phyloP scores from a whole-genome alignment of 495 filamentous ascomycete species.

The Penicillium paxilli region DNA sequence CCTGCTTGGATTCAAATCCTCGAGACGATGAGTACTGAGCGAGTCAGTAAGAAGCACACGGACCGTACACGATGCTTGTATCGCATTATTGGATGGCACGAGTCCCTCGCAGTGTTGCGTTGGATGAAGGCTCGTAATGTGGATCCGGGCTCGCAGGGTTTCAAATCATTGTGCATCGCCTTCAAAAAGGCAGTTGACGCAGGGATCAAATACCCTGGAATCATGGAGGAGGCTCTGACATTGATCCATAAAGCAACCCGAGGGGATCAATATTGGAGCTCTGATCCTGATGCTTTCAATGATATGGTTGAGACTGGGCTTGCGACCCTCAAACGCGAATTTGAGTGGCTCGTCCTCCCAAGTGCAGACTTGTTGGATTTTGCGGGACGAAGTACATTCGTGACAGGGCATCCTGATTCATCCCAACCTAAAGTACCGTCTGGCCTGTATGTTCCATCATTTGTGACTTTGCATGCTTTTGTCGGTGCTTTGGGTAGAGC shows the following conservation, averaged over 20 bases:
- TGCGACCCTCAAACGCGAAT: slow-evolving; percentile 33
- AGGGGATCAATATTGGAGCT: neutral
- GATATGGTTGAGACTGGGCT: slow-evolving; percentile 35
- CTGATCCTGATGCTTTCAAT: slow-evolving; percentile 21
- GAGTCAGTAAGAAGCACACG: slow-evolving; percentile 16
- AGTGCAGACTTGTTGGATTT: slow-evolving; percentile 22
- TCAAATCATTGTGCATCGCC: slow-evolving; percentile 45
- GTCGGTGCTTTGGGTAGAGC: slow-evolving; percentile 51
- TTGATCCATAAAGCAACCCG: slow-evolving; percentile 15
- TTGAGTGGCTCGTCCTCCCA: slow-evolving; percentile 39
- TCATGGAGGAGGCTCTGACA: slow-evolving; percentile 26
- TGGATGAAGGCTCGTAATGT: slow-evolving; percentile 42
- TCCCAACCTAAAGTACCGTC: slow-evolving; percentile 26
- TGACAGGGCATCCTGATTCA: slow-evolving; percentile 8
- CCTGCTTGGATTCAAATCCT: slow-evolving; percentile 43
- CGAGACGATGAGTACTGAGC: slow-evolving; percentile 23
- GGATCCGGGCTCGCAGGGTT: slow-evolving; percentile 41
- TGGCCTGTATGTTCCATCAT: slow-evolving; percentile 42
- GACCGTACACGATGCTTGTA: slow-evolving; percentile 25
- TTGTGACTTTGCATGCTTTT: slow-evolving; percentile 52
- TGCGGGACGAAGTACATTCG: slow-evolving; percentile 22
- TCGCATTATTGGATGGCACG: slow-evolving; percentile 45
- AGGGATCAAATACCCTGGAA: slow-evolving; percentile 23
- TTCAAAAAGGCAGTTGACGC: slow-evolving; percentile 43
- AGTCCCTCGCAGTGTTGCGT: slow-evolving; percentile 28